phyloP scores from a whole-genome alignment of 2,329 filamentous ascomycete genomes.

The Apiospora phragmitis region DNA sequence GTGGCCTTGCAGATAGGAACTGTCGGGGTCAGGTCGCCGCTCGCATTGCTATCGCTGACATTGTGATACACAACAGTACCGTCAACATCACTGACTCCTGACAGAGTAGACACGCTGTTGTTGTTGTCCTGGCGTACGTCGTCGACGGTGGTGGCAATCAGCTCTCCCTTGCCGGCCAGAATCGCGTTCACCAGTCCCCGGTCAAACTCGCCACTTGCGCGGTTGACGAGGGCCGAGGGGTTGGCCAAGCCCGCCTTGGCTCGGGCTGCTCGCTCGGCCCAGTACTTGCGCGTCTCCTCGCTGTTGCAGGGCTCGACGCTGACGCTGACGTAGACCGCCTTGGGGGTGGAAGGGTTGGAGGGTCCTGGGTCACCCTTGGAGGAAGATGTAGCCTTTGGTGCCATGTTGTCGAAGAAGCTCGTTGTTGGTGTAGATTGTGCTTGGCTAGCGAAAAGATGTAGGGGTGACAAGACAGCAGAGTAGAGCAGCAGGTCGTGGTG shows the following conservation, averaged over 20 bases:
- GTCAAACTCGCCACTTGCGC: background rate
- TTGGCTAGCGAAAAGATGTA: background rate
- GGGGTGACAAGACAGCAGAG: background rate
- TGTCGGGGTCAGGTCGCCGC: background rate
- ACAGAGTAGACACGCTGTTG: background rate
- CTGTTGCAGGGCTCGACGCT: constrained; percentile 2
- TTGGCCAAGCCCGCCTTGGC: background rate
- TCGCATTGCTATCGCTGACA: background rate
- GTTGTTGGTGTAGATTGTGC: too few relatives aligned
- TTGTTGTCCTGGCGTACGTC: background rate
- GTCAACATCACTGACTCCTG: background rate
- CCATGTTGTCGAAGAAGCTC: background rate
- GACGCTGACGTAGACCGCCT: background rate
- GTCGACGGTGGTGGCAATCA: background rate
- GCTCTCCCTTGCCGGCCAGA: background rate
- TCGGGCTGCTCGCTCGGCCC: background rate
- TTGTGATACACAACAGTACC: background rate
- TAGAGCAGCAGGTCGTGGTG: background rate
- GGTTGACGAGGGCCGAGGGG: background rate
- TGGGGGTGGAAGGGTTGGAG: background rate
- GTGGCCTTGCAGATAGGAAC: background rate
- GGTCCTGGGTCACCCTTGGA: background rate
- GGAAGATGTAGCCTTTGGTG: background rate
- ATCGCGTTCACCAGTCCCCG: background rate
- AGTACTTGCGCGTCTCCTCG: background rate